These are phyloP conservation scores for Tieghemostelium lacteum DNA, from an alignment of 78 protist genomes.

Conservation along the genomic window DNA sequence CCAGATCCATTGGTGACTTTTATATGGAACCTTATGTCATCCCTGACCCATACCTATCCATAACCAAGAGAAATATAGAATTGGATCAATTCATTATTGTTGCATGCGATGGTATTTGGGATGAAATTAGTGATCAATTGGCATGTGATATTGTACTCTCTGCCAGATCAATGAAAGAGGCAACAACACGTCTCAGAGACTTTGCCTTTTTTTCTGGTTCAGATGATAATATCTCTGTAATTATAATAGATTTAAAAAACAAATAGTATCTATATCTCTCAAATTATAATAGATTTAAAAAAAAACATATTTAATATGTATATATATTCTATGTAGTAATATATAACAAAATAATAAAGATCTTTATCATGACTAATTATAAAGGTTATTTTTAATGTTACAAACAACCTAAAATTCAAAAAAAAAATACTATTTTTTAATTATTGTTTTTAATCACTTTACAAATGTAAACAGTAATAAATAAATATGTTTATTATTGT, in stretches of 20 bases:
- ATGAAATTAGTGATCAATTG: conserved; percentile 89
- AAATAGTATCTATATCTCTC: too few relatives aligned
- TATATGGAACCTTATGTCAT: conserved; percentile 81
- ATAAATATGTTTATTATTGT: too few relatives aligned
- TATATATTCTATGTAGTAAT: too few relatives aligned
- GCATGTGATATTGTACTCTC: conserved; percentile 77
- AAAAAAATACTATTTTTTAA: too few relatives aligned
- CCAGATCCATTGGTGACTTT: conserved; percentile 89
- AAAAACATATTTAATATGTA: too few relatives aligned
- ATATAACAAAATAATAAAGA: too few relatives aligned
- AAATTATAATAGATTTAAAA: too few relatives aligned
- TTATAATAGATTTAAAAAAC: conserved; percentile 67
- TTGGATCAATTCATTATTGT: conserved; percentile 79
- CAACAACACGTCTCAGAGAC: conserved; percentile 46
- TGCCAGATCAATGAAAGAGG: conserved; percentile 8
- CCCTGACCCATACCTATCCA: conserved; percentile 57
- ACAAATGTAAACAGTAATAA: too few relatives aligned
- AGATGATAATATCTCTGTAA: conserved; percentile 83
- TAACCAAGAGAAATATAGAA: background rate
- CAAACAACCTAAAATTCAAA: too few relatives aligned
- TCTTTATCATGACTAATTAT: too few relatives aligned
- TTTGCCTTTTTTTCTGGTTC: conserved; percentile 67
- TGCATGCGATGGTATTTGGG: conserved; percentile 97
- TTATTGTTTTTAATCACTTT: too few relatives aligned
- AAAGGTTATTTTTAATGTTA: too few relatives aligned